Evolutionary conservation across 352 stramenopile genomes (phyloP), one percentile per base, ranked within the genome.

Genomic region (Globisporangium cystogenes): DNA sequence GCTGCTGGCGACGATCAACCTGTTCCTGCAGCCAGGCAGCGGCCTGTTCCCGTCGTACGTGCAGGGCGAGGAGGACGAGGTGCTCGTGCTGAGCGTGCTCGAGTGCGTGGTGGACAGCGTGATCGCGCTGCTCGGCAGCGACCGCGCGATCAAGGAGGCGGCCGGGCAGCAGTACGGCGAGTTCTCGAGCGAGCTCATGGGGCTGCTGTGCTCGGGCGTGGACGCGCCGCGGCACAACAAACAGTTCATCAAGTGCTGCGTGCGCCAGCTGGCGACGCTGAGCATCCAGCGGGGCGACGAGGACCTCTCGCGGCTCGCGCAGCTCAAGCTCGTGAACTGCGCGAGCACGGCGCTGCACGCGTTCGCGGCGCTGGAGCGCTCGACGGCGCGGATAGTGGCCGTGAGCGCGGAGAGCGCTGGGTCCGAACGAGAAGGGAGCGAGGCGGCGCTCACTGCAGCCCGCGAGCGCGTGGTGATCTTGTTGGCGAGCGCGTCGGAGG

Each of bases 91-190:
- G 31, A 90, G 74, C 23, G 67, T 91, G 7, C 61, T 94, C 4
- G 82, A 91, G 52, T 90, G 73, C 48, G 56, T 92, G 7, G 81
- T 91, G 21, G 77, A 89, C 50, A 87, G 66, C 27, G 75, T 79
- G 29, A 82, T 90, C 23, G 65, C 71, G 23, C 40, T 87, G 41
- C 65, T 87, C 14, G 59, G 64, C 16, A 70, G 70, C 35, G 53
- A 51, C 12, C 66, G 53, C 16, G 58, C 72, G 21, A 48, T 76
- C 18, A 71, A 69, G 35, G 12, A 21, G 3, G 44, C 53, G 5
- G 26, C 43, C 1, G 49, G 54, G 29, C 21, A 60, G 1, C 46
- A 65, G 29, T 73, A 70, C 23, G 44, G 48, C 26, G 60, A 67
- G 23, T 87, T 89, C 48, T 78, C 68, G 26, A 60, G 68, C 31